Base-by-base conservation (phyloP, 208 protist species). In the Borovskyia barvae region DNA sequence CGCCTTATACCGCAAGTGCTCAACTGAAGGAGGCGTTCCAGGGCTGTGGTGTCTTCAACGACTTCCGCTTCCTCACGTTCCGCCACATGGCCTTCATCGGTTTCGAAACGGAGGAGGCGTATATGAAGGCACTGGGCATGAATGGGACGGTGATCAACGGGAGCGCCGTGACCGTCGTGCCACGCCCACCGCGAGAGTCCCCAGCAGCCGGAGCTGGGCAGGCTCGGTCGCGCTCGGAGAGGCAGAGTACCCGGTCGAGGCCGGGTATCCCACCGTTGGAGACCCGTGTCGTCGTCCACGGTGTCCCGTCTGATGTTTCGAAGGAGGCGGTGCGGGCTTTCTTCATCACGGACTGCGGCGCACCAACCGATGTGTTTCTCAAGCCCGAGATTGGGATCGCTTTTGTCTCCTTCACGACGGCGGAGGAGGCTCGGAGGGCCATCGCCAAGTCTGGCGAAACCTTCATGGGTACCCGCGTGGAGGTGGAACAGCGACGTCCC, bases 361-460 rank as follows among this genome's bases (percentile, higher is more conserved):
- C 51, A 24, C 65, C 83, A n/a, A 53, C 42, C 3, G 83, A 91
- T 46, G 14, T 90, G n/a, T 80, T 68, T 41, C 36, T 81, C 37
- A 59, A 77, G 41, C 56, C 57, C 4, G 72, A 65, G 46, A 64
- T 59, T 20, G 43, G 74, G 24, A 77, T 82, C 33, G 75, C 75
- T 47, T 95, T 95, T 52, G 37, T 91, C 40, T 68, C 71, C 20
- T 90, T 92, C 52, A 50, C 47, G 19, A 53, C 66, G 5, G 55
- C 67, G 42, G 70, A 58, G 52, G 46, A 55, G 12, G 66, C 65
- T 35, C 46, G 54, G 2, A 61, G 61, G 17, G 88, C 88, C 12
- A 35, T 94, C 7, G 60, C 49, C n/a, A 59, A 76, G 48, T 63
- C 58, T 9, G 87, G 82, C 5, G 26, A 48, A 24, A 66, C 75